These are phyloP conservation scores for Kappamyces sp. DNA, from an alignment of 192 early-diverging fungal genomes.

Conservation along the genomic window DNA sequence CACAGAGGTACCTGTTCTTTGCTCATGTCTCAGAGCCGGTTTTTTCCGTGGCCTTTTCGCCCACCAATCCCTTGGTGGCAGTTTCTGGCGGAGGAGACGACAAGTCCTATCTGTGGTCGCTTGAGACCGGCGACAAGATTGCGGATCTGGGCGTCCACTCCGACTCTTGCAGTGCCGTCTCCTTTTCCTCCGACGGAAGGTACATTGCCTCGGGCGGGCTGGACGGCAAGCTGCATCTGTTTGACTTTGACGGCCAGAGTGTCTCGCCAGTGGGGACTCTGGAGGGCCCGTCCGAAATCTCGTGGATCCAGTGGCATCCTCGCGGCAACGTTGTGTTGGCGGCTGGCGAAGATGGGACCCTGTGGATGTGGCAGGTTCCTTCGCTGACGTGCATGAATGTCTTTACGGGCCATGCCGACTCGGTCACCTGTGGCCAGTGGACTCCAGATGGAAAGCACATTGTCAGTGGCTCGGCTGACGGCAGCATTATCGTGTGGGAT, in stretches of 20 bases:
- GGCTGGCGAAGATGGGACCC: conserved; percentile 77
- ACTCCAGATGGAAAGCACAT: conserved; percentile 85
- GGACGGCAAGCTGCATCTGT: conserved; percentile 86
- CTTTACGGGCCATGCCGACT: conserved; percentile 79
- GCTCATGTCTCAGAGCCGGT: conserved; percentile 62
- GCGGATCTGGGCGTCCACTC: conserved; percentile 63
- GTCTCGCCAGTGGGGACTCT: conserved; percentile 53
- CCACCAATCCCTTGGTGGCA: conserved; percentile 58
- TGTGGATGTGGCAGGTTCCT: conserved; percentile 98
- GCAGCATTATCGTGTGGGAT: conserved; percentile 82
- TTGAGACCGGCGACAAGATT: conserved; percentile 74
- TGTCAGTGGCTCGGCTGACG: conserved; percentile 79
- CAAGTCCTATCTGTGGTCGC: conserved; percentile 78
- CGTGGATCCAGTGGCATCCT: conserved; percentile 96
- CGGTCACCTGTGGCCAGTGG: conserved; percentile 83
- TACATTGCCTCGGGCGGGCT: conserved; percentile 89
- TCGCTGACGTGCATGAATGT: conserved; percentile 88
- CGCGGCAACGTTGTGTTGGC: conserved; percentile 84
- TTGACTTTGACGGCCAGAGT: conserved; percentile 27
- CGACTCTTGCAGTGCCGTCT: conserved; percentile 79
- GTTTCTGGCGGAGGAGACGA: conserved; percentile 91
- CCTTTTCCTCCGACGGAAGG: conserved; percentile 76
- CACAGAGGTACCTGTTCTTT: conserved; percentile 57
- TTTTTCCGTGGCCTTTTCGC: conserved; percentile 77
- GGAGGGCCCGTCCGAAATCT: conserved; percentile 87